phyloP scores from a whole-genome alignment of 1,284 basidiomycete species.

The Tilletia walkeri region DNA sequence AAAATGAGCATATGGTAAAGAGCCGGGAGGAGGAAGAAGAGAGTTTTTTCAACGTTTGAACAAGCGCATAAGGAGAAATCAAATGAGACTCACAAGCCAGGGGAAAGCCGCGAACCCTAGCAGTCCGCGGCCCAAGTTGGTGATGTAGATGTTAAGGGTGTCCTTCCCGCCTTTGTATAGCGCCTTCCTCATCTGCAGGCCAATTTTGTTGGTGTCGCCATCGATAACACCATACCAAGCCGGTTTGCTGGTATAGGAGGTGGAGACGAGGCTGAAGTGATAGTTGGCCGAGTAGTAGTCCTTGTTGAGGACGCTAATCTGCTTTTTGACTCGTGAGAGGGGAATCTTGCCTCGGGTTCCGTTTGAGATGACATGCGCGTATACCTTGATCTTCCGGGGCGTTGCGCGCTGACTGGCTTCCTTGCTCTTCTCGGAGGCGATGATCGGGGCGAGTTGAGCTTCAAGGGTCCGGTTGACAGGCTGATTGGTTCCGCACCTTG shows the following conservation, averaged over 20 bases:
- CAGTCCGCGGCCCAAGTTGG: slow-evolving; percentile 41
- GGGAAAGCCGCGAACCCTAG: slow-evolving; percentile 62
- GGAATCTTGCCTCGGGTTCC: slow-evolving; percentile 30
- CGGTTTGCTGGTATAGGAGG: slow-evolving; percentile 60
- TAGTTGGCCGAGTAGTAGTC: slow-evolving; percentile 60
- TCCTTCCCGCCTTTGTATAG: slow-evolving; percentile 59
- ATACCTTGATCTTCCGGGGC: slow-evolving; percentile 13
- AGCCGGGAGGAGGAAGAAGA: too few species aligned
- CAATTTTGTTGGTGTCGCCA: slow-evolving; percentile 56
- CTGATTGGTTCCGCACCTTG: neutral
- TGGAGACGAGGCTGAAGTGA: slow-evolving; percentile 59
- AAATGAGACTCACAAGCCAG: slow-evolving; percentile 21
- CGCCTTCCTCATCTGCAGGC: slow-evolving; percentile 62
- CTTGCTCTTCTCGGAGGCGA: neutral
- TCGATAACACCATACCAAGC: slow-evolving; percentile 60
- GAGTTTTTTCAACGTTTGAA: too few species aligned
- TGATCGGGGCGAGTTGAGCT: slow-evolving; percentile 4
- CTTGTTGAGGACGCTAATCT: slow-evolving; percentile 62
- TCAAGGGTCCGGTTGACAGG: neutral
- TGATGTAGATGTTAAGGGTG: slow-evolving; percentile 63
- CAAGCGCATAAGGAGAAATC: too few species aligned
- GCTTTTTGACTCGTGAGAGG: slow-evolving; percentile 30
- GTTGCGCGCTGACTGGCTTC: neutral
- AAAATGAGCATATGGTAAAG: too few species aligned
- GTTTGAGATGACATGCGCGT: slow-evolving; percentile 33